Conservation (phyloP, 2,329 filamentous ascomycete species). For the Aureobasidium sp. region DNA sequence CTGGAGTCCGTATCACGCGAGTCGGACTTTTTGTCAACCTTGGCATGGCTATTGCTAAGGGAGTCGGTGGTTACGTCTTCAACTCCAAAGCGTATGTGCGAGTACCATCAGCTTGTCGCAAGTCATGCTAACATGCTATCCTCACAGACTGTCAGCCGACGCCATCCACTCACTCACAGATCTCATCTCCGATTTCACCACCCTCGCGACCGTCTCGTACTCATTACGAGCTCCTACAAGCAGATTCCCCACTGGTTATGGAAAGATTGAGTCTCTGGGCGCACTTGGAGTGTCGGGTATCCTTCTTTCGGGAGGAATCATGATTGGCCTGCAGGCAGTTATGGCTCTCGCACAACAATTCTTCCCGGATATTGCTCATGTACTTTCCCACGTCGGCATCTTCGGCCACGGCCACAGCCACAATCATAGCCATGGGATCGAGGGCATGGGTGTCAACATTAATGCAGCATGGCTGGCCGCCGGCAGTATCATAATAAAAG, state of each 20-base stretch:
- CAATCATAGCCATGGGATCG: slow-evolving; percentile 51
- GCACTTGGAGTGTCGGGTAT: slow-evolving; percentile 89
- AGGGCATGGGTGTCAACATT: slow-evolving; percentile 64
- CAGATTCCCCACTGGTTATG: slow-evolving; percentile 82
- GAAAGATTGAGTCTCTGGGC: slow-evolving; percentile 94
- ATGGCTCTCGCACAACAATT: slow-evolving; percentile 48
- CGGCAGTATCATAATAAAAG: slow-evolving; percentile 84
- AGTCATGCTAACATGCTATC: background rate
- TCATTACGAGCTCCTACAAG: slow-evolving; percentile 77
- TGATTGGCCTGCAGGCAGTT: slow-evolving; percentile 69
- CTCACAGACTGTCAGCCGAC: slow-evolving; percentile 51
- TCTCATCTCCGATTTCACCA: slow-evolving; percentile 89
- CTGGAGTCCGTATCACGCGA: slow-evolving; percentile 85
- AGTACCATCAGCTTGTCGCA: background rate
- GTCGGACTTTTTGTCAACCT: slow-evolving; percentile 85
- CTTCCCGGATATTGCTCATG: slow-evolving; percentile 38
- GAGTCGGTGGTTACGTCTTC: slow-evolving; percentile 84
- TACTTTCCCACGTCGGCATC: slow-evolving; percentile 35
- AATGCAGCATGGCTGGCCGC: slow-evolving; percentile 92
- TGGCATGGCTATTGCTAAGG: slow-evolving; percentile 89
- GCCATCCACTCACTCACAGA: slow-evolving; percentile 94
- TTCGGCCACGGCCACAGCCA: slow-evolving; percentile 53
- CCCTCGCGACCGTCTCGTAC: slow-evolving; percentile 88
- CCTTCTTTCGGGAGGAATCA: slow-evolving; percentile 77
- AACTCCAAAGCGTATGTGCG: slow-evolving; percentile 61